Percentiles rank a stretch among this genome's conserved stretches.
phyloP scores from a whole-genome alignment of 495 filamentous ascomycete genomes.

The Astrothelium subdiscretum region DNA sequence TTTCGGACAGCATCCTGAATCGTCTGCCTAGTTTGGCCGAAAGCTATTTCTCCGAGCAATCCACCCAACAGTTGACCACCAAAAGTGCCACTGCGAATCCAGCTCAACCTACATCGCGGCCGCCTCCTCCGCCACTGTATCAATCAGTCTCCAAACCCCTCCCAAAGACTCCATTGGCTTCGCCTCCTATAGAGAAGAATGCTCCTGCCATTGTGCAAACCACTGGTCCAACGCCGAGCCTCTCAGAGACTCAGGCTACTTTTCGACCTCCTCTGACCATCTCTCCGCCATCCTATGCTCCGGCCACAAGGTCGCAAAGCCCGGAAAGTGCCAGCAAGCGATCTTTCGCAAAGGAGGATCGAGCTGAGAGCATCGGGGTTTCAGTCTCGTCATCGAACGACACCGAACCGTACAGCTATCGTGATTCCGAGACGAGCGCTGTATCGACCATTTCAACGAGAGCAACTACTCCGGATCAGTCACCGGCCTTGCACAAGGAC shows the following conservation, averaged over 20 bases:
- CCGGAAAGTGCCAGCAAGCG: constrained; percentile 16
- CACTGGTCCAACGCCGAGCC: background rate
- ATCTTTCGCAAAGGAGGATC: constrained; percentile 17
- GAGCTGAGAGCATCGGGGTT: constrained; percentile 37
- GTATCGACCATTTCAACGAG: constrained; percentile 76
- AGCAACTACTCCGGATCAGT: constrained; percentile 75
- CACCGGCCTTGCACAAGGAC: constrained; percentile 23
- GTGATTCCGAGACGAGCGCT: constrained; percentile 71
- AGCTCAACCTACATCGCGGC: constrained; percentile 7
- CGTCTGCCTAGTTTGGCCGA: background rate
- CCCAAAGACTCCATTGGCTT: constrained; percentile 18
- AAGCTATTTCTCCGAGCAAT: background rate
- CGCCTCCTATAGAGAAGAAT: constrained; percentile 8
- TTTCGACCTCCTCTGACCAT: constrained; percentile 22
- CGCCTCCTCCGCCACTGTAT: constrained; percentile 14
- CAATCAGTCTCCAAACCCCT: constrained; percentile 23
- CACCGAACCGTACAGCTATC: constrained; percentile 60
- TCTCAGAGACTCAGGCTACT: constrained; percentile 10
- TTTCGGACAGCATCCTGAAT: constrained; percentile 24
- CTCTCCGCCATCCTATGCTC: constrained; percentile 30
- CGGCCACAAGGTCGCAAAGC: constrained; percentile 20
- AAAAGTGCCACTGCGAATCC: background rate
- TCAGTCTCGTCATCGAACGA: constrained; percentile 50
- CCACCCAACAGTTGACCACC: background rate
- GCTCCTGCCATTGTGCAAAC: background rate